A percentile compares a stretch with the other conserved stretches of the same genome.
Conservation (phyloP, 2,329 filamentous ascomycete species). For the Ophiostoma perfectum region DNA sequence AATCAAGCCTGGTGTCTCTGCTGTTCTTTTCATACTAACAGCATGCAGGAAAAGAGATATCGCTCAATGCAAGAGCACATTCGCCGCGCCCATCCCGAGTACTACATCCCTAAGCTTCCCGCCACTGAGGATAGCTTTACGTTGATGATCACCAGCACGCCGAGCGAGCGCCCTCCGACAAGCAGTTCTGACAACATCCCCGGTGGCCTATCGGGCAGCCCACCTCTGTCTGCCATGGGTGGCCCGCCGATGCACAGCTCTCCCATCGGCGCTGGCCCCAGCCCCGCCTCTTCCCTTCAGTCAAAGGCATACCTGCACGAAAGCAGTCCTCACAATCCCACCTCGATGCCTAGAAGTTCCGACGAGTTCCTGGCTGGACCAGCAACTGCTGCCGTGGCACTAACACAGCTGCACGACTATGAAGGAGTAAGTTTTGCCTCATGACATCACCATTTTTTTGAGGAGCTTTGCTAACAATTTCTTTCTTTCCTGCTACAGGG, state of each 20-base stretch:
- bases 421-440: conserved; percentile 52
- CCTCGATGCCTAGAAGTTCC: conserved; percentile 57
- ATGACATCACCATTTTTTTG: not conserved
- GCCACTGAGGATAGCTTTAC: conserved; percentile 97
- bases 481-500: conserved; percentile 43
- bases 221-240: not conserved
- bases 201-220: conserved; percentile 17
- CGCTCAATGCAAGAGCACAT: conserved; percentile 99
- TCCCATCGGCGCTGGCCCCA: not conserved
- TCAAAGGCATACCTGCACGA: conserved; percentile 53
- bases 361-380: conserved; percentile 64
- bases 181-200: conserved; percentile 7
- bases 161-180: conserved; percentile 38
- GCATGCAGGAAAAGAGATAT: conserved; percentile 48
- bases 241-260: conserved; percentile 10
- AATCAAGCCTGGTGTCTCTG: not conserved
- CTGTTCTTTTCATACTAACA: not conserved
- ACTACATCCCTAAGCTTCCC: conserved; percentile 96
- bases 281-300: conserved; percentile 4
- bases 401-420: conserved; percentile 76
- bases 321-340: conserved; percentile 46
- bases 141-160: conserved; percentile 90
- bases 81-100: conserved; percentile 88
- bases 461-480: not conserved
- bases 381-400: conserved; percentile 73